Base-by-base conservation (phyloP, 768 basidiomycete species). In the Rubroboletus pulcherrimus region DNA sequence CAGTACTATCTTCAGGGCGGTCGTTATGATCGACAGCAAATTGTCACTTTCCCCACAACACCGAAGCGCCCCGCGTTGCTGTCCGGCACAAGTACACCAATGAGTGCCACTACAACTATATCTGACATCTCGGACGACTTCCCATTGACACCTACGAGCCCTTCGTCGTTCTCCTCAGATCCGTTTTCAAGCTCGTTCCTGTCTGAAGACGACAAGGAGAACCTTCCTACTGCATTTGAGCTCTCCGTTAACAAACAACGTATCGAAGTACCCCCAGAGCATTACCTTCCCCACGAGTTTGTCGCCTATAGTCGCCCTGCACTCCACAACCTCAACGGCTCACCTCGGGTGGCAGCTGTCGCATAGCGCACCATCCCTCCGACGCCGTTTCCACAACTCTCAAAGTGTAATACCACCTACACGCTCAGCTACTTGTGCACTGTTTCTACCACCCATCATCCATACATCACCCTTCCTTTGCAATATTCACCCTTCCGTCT, bases 1-100 rank as follows among this genome's bases (percentile, higher is more conserved):
- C 92, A 98, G 70, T 93, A 86, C 74, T 99, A 98, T 70, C 85
- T 98, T 47, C 84, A 90, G 66, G 95, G 94, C 48, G 86, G 86
- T 42, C 87, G 84, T 51, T 91, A 88, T 69, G 67, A 76, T 56
- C 79, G 78, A 39, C 81, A 82, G 38, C 66, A 73, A 30, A 59
- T 71, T 33, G 57, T 69, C 17, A 64, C 82, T 19, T 75, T 89
- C 45, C 89, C 91, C 35, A 81, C 85, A 60, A 92, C 91, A 39
- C 77, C 83, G 1, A 69, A 73, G 33, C 75, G 77, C 34, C 54
- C 75, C 4, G 56, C 71, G 7, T 39, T 53, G 55, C 59, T 70
- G 15, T 85, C 85, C 43, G 78, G 79, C 40, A 72, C 82, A 58
- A 83, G 81, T 71, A 91, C 91, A 5, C 91, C 91, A 11, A 82